Evolutionary conservation across 495 filamentous ascomycete species (phyloP), one percentile per base, ranked within the genome.

Genomic region (Hypoxylon perforatum): DNA sequence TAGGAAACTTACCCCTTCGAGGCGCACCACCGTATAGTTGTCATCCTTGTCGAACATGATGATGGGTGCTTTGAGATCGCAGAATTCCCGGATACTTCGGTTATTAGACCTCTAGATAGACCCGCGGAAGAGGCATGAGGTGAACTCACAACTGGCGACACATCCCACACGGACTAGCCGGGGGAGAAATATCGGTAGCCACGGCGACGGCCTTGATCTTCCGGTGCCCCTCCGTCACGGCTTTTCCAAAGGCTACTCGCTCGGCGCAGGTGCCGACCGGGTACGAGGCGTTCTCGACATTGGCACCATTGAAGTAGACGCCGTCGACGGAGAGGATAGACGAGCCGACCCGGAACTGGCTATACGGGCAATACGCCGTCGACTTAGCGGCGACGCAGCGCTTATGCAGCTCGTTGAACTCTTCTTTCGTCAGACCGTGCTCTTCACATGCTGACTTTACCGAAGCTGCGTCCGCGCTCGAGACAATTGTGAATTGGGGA

Each of bases 181-280:
- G 86, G 8, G 88, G 88, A 21, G 73, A 78, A 50, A 91, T 88
- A 77, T 97, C 91, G 8, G 94, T 94, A 5, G 92, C 85, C 1
- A 99, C 93, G 12, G 91, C 94, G 28, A 99, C 74, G 12, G 94
- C 95, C 68, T 87, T 90, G 80, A 97, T 94, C 6, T 80, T 77
- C 11, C 76, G 80, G 53, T 91, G 85, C 1, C 92, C 92, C 59
- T 88, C 82, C 14, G 74, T 82, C 49, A 97, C 83, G n/a, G 95
- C 95, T 53, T 86, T 92, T 2, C 85, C 90, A 64, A 97, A 78
- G 2, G 94, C 91, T 10, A 92, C 90, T 33, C 93, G 82, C 84
- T 98, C 95, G n/a, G 95, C 95, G 74, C 95, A 99, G 0, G 91
- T 94, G 0, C 91, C 91, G 18, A 97, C 93, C 4, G 94, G 94